phyloP scores from a whole-genome alignment of 306 rosid species.

The Lotus japonicus region DNA sequence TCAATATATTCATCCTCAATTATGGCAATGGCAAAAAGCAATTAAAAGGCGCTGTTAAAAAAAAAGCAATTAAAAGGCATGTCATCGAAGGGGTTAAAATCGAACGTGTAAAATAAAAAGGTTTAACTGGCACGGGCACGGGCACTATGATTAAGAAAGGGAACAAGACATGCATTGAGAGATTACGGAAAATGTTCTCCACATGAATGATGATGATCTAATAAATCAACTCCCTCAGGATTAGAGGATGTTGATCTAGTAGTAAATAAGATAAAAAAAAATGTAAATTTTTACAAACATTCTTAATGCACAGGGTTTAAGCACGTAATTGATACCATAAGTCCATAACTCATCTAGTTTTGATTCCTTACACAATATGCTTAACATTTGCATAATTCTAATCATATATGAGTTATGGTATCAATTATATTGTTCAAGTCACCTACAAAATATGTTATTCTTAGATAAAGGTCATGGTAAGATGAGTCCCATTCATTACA shows the following conservation, averaged over 20 bases:
- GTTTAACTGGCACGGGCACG: neutral
- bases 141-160: neutral
- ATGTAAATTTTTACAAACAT: too few relatives aligned
- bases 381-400: neutral
- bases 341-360: too few relatives aligned
- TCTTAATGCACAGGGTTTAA: neutral
- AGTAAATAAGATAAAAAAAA: too few relatives aligned
- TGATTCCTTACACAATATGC: too few relatives aligned
- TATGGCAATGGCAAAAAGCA: too few relatives aligned
- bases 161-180: conserved; percentile 26
- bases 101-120: conserved; percentile 24
- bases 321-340: too few relatives aligned
- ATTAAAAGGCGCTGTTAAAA: too few relatives aligned
- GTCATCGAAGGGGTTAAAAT: conserved; percentile 22
- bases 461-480: neutral
- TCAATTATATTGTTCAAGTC: neutral
- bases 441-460: neutral
- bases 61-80: conserved; percentile 16
- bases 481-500: neutral
- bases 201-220: conserved; percentile 12
- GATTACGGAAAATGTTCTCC: conserved; percentile 29
- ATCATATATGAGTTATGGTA: too few relatives aligned
- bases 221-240: neutral
- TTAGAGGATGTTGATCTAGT: too few relatives aligned
- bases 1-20: too few relatives aligned